Evolutionary conservation across 345 rosid species (phyloP), one percentile per base, ranked within the genome.

Genomic region (Gossypium arboreum): DNA sequence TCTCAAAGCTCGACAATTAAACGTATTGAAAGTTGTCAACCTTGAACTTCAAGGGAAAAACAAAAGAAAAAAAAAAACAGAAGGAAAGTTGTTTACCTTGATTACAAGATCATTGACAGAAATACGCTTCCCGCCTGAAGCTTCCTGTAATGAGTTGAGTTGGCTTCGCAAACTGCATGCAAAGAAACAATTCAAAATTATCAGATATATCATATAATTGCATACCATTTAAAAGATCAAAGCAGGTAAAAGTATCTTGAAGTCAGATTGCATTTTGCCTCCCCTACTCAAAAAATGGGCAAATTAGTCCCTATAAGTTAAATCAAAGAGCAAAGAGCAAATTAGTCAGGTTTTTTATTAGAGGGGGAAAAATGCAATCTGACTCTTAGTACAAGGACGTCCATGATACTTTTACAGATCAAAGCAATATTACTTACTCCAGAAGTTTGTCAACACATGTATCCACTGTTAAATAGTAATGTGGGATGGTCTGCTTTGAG

Each of bases 401-500:
- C 41, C 41, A 5, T 34, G 7, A 34, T 34, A 1, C 7, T 34
- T 1, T 34, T 34, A 34, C 7, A 5, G 41, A 34, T 5, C 41
- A 34, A 4, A 15, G 47, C 50, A 70, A 66, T 68, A n/a, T 74
- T 72, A 78, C 87, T 87, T 78, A 95, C 98, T 82, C 85, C 91
- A 89, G 87, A 55, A 95, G 92, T 85, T 86, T 91, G 89, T 93
- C 99, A 76, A 95, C 98, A 79, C 94, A 87, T 75, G 93, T 74
- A 89, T 95, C 99, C 4, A 93, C 97, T 3, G 97, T 89, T 80
- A 95, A 71, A 82, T 95, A 95, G 85, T 93, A 95, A 85, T 93
- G 99, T 64, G 99, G 98, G 80, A 95, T 93, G 6, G 96, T 93
- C 79, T 95, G 99, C 91, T 95, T 95, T 5, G 99, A 95, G 79